Evolutionary conservation across 2,329 filamentous ascomycete genomes (phyloP), one percentile per base, ranked within the genome.

Genomic region (Metarhizium album): DNA sequence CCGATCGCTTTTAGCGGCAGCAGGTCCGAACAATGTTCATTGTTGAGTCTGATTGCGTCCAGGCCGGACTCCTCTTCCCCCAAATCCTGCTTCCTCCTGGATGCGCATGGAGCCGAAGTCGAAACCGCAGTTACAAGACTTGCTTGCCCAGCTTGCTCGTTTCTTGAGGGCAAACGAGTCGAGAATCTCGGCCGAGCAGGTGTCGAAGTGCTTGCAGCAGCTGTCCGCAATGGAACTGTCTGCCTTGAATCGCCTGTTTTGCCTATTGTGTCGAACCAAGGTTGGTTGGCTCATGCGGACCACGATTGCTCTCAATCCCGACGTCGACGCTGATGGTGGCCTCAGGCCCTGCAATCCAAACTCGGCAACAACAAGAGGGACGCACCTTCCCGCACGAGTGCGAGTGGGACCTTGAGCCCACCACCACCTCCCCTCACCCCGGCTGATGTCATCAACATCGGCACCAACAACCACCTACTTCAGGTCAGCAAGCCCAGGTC

Each of bases 141-240:
- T 46, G 45, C 27, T 46, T 33, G 45, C 45, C 13, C 45, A 46
- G 45, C 45, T 46, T 7, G 45, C 45, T 46, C 45, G 29, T 9
- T 35, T 35, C 27, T 29, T 46, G 5, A 46, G 29, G 23, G 27
- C 27, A 13, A 46, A 46, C n/a, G 45, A 35, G 27, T 29, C 22
- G 9, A 46, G 27, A 35, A 46, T 46, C 11, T 46, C 45, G 18
- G 45, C 45, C 3, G 45, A 24, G 29, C 45, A 46, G 27, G 45
- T 46, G 3, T 35, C 45, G 18, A 27, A 8, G 8, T 35, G 45
- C 35, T 35, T 31, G 23, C 45, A 46, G 27, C 27, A 22, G 16
- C 27, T 46, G 3, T 46, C 45, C 20, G 7, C 45, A 16, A 46
- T 20, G 9, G 45, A 46, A 20, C 24, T 46, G 4, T 29, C 45